These are phyloP conservation scores for Phaeotremella fagi DNA, from an alignment of 768 basidiomycete genomes.

Conservation along the genomic window DNA sequence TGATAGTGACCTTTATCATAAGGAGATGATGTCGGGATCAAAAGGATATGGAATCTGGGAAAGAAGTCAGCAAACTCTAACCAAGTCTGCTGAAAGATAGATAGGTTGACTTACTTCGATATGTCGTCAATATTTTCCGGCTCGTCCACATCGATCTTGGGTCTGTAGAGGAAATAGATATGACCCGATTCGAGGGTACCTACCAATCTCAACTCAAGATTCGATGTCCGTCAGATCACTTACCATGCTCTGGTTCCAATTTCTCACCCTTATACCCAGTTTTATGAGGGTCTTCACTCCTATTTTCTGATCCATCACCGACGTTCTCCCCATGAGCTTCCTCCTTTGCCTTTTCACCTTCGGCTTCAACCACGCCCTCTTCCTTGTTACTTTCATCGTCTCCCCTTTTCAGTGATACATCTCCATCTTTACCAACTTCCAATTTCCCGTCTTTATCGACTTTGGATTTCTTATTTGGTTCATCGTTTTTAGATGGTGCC, in stretches of 20 bases:
- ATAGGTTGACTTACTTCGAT: constrained; percentile 39
- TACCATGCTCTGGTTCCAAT: constrained; percentile 38
- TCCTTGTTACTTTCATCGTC: constrained; percentile 4
- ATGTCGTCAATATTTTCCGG: constrained; percentile 36
- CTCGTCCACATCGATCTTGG: constrained; percentile 37
- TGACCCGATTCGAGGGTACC: constrained; percentile 43
- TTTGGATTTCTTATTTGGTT: constrained; percentile 14
- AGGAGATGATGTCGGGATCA: constrained; percentile 31
- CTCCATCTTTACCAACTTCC: constrained; percentile 19
- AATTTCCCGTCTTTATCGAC: constrained; percentile 18
- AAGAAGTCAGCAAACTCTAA: constrained; percentile 1
- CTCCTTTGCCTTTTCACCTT: constrained; percentile 3
- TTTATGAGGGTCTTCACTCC: constrained; percentile 1
- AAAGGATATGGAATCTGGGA: constrained; percentile 41
- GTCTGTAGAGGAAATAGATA: constrained; percentile 45
- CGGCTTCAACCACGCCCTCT: constrained; percentile 3
- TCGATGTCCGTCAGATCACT: neutral
- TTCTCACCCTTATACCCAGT: constrained; percentile 1
- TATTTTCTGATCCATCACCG: constrained; percentile 1
- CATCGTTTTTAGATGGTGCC: constrained; percentile 2
- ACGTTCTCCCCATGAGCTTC: constrained; percentile 1
- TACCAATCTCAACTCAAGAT: neutral
- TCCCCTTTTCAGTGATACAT: constrained; percentile 12
- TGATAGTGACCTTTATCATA: constrained; percentile 37
- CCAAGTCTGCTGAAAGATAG: constrained; percentile 1